Percentiles rank a stretch among this genome's conserved stretches.
Conservation (phyloP, 805 yeast species). For the Schwanniomyces polymorphus region DNA sequence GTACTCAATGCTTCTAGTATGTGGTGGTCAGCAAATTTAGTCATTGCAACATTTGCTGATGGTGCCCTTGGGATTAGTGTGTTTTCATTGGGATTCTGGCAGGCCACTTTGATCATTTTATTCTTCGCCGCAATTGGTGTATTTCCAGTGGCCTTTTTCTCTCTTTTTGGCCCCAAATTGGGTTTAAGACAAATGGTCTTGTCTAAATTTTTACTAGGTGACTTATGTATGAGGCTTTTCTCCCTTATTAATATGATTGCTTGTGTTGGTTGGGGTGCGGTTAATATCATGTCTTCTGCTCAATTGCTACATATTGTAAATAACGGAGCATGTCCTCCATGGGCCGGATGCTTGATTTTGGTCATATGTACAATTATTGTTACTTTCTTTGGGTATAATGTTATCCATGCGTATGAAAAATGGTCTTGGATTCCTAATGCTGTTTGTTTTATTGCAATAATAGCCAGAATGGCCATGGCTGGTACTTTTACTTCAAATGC, state of each 20-base stretch:
- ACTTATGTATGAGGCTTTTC: slow-evolving; percentile 70
- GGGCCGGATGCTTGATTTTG: slow-evolving; percentile 86
- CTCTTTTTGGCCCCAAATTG: slow-evolving; percentile 77
- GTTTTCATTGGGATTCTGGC: slow-evolving; percentile 73
- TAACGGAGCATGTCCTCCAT: slow-evolving; percentile 67
- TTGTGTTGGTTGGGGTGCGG: slow-evolving; percentile 95
- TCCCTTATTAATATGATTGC: slow-evolving; percentile 77
- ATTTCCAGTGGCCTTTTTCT: slow-evolving; percentile 77
- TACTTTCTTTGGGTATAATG: slow-evolving; percentile 80
- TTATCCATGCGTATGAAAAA: slow-evolving; percentile 79
- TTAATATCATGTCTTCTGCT: slow-evolving; percentile 87
- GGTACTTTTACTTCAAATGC: slow-evolving; percentile 50
- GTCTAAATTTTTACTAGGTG: slow-evolving; percentile 77
- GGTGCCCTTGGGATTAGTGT: slow-evolving; percentile 65
- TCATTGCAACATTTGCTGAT: slow-evolving; percentile 75
- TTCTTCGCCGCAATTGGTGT: slow-evolving; percentile 76
- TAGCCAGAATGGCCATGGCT: slow-evolving; percentile 71
- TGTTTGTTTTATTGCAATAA: slow-evolving; percentile 71
- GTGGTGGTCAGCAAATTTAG: slow-evolving; percentile 92
- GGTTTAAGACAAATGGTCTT: slow-evolving; percentile 89
- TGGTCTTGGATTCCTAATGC: slow-evolving; percentile 87
- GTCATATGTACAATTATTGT: slow-evolving; percentile 67
- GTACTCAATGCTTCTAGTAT: slow-evolving; percentile 72
- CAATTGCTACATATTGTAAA: slow-evolving; percentile 79
- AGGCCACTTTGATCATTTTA: slow-evolving; percentile 62